Percentiles rank a stretch among this genome's conserved stretches.
phyloP scores from a whole-genome alignment of 2,329 filamentous ascomycete genomes.

The Fusarium decemcellulare region DNA sequence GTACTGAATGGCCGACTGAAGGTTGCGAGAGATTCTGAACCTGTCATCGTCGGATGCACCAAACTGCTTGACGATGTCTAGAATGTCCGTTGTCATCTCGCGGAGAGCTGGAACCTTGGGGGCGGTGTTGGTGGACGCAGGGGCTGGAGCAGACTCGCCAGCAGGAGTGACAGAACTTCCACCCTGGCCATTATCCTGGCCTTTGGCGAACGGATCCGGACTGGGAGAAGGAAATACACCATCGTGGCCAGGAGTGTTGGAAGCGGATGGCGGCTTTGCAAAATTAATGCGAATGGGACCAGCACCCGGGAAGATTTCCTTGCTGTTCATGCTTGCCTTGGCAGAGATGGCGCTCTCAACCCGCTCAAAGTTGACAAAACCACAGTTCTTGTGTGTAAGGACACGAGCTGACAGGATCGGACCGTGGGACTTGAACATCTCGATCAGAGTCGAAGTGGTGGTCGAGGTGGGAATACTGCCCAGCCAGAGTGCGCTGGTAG shows the following conservation, averaged over 20 bases:
- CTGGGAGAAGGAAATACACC: slow-evolving; percentile 92
- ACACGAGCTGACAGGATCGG: slow-evolving; percentile 93
- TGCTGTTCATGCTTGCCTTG: slow-evolving; percentile 90
- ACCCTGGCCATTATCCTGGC: slow-evolving; percentile 60
- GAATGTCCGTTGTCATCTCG: slow-evolving; percentile 86
- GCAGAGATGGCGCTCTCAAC: slow-evolving; percentile 92
- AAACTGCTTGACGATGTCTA: slow-evolving; percentile 89
- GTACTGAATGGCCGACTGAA: slow-evolving; percentile 84
- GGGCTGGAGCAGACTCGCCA: slow-evolving; percentile 54
- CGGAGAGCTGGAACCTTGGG: slow-evolving; percentile 79
- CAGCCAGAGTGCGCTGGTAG: slow-evolving; percentile 95
- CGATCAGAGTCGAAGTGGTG: slow-evolving; percentile 92
- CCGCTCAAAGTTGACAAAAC: slow-evolving; percentile 97
- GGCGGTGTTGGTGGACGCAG: slow-evolving; percentile 56
- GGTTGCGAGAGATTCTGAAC: slow-evolving; percentile 77
- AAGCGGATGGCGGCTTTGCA: slow-evolving; percentile 93
- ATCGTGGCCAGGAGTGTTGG: slow-evolving; percentile 89
- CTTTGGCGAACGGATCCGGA: slow-evolving; percentile 83
- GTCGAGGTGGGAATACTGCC: slow-evolving; percentile 98
- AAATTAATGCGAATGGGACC: slow-evolving; percentile 97
- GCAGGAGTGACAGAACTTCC: slow-evolving; percentile 47
- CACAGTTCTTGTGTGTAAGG: slow-evolving; percentile 98
- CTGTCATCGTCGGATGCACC: slow-evolving; percentile 87
- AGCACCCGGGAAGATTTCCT: slow-evolving; percentile 97
- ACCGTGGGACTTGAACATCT: slow-evolving; percentile 96